These are phyloP conservation scores for Cylindricascospora bacillispora DNA, from an alignment of 1,139 yeast species.

Conservation along the genomic window DNA sequence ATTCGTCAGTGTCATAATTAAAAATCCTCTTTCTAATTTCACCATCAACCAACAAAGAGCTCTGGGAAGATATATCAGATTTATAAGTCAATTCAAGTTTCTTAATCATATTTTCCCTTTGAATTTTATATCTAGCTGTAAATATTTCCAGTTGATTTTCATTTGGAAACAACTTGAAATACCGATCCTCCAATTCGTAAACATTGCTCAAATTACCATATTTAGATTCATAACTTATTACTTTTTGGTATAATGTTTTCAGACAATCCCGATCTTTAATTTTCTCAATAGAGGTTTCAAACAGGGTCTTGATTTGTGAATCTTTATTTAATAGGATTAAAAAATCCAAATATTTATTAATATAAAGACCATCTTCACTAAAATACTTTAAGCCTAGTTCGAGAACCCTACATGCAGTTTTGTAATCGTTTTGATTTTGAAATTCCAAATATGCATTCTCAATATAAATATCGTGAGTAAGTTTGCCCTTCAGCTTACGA, in stretches of 20 bases:
- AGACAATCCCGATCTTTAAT: constrained; percentile 27
- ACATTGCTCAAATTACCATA: constrained; percentile 63
- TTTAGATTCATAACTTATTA: constrained; percentile 40
- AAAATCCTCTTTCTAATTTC: constrained; percentile 3
- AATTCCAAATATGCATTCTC: constrained; percentile 79
- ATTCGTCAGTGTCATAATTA: constrained; percentile 8
- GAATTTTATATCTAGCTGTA: constrained; percentile 29
- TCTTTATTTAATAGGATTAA: constrained; percentile 62
- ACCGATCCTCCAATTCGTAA: constrained; percentile 52
- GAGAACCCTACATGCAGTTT: constrained; percentile 65
- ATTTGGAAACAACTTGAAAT: constrained; percentile 51
- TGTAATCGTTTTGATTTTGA: constrained; percentile 43
- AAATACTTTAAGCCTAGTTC: constrained; percentile 66
- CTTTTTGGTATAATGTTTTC: constrained; percentile 35
- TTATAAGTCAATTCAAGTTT: constrained; percentile 18
- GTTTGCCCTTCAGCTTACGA: constrained; percentile 33
- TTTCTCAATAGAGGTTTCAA: constrained; percentile 50
- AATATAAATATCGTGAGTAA: constrained; percentile 66
- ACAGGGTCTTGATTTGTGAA: constrained; percentile 68
- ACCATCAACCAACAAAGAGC: not conserved
- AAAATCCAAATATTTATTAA: constrained; percentile 60
- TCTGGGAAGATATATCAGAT: constrained; percentile 1
- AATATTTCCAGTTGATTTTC: constrained; percentile 28
- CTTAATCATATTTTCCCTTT: constrained; percentile 20
- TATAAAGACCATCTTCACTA: constrained; percentile 43